These are phyloP conservation scores for Thermothelomyces thermophilus DNA, from an alignment of 2,329 filamentous ascomycete genomes.

Conservation along the genomic window DNA sequence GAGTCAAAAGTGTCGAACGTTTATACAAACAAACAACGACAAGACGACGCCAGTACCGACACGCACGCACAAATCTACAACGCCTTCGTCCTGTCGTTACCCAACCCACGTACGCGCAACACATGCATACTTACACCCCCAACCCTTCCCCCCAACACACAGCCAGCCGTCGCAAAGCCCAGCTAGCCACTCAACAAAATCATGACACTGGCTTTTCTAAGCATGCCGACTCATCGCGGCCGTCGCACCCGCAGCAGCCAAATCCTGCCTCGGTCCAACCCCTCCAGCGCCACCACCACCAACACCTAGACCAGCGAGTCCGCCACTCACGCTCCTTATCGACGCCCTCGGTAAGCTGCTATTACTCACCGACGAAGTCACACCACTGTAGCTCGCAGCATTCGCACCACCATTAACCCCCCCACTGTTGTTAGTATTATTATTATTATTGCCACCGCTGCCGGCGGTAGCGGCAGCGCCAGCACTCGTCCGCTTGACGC, in stretches of 20 bases:
- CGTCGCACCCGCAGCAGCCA: slow-evolving; percentile 52
- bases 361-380: slow-evolving; percentile 24
- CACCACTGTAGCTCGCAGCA: neutral
- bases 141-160: no score
- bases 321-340: slow-evolving; percentile 45
- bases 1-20: no score
- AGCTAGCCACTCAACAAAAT: neutral
- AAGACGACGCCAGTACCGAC: neutral
- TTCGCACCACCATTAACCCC: neutral
- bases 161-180: neutral
- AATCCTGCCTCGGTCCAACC: slow-evolving; percentile 41
- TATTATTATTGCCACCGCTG: no score
- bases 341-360: slow-evolving; percentile 54
- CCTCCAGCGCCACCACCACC: neutral
- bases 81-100: neutral
- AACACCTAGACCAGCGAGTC: neutral
- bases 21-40: neutral
- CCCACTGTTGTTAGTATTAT: neutral
- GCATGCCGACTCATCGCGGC: slow-evolving; percentile 52
- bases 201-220: slow-evolving; percentile 24
- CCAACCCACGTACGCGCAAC: neutral
- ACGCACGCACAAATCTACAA: neutral
- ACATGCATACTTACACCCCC: neutral
- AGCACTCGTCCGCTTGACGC: slow-evolving; percentile 49
- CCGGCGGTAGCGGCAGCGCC: slow-evolving; percentile 29